A percentile compares a stretch with the other conserved stretches of the same genome.
Evolutionary conservation across 768 basidiomycete species (phyloP).

Genomic region (Boletus pseudo-olivaceus): DNA sequence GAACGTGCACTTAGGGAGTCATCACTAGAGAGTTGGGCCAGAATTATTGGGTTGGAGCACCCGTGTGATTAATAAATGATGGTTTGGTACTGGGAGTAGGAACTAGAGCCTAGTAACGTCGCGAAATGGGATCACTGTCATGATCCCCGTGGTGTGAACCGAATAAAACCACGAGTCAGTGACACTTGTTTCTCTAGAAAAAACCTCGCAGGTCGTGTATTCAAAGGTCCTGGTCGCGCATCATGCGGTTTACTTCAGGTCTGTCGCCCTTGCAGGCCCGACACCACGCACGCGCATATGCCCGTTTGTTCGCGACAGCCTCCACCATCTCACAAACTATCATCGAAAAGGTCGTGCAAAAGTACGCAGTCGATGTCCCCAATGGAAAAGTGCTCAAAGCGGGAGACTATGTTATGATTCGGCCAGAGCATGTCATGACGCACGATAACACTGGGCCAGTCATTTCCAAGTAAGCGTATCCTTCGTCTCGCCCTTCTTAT

Average conservation of each 20-base stretch:
- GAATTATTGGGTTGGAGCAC: too few species aligned
- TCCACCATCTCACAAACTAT: conserved; percentile 68
- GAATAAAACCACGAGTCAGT: neutral
- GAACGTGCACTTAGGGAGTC: too few species aligned
- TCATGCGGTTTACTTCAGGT: conserved; percentile 15
- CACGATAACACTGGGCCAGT: conserved; percentile 99
- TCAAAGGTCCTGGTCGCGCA: neutral
- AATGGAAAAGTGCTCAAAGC: conserved; percentile 77
- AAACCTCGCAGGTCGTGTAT: neutral
- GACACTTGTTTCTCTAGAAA: neutral
- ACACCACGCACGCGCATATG: neutral
- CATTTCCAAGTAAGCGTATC: conserved; percentile 77
- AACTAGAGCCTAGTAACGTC: neutral
- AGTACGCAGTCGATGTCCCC: conserved; percentile 89
- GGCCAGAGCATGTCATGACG: conserved; percentile 97
- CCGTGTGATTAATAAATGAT: neutral
- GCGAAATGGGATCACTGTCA: neutral
- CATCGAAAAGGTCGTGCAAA: conserved; percentile 97
- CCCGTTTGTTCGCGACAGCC: conserved; percentile 34
- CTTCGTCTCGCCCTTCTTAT: neutral
- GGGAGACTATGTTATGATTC: conserved; percentile 99
- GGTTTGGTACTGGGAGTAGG: neutral
- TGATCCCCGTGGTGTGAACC: neutral
- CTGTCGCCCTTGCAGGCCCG: conserved; percentile 8
- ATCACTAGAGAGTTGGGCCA: too few species aligned